Base-by-base conservation (phyloP, 1,284 basidiomycete species). In the Irpex rosettiformis region DNA sequence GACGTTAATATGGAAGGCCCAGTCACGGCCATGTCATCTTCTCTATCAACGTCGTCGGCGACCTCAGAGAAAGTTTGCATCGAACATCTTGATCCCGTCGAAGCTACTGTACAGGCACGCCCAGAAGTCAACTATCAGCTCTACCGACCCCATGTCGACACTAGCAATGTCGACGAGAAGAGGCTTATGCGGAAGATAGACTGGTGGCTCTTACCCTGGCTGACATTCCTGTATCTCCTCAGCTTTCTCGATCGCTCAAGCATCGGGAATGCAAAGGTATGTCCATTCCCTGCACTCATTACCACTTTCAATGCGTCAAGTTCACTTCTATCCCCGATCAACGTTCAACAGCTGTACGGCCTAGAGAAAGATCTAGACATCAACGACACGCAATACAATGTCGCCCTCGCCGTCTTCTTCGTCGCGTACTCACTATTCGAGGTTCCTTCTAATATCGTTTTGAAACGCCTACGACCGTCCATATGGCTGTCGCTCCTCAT, bases 241-340 rank as follows among this genome's bases (percentile, higher is more conserved):
- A 86, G 85, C 62, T 89, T 89, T 72, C 72, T 88, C 54, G 91
- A 93, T 72, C 82, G 91, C 58, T 87, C 89, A 42, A 90, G 88
- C 65, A 89, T 93, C 64, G 91, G 90, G 69, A 93, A 93, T 72
- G 89, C 89, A 10, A 85, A 84, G 74, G 84, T 89, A 59, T 57
- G 69, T 60, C n/a, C n/a, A n/a, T 47, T 25, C 7, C 33, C 22
- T 33, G 37, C 16, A 7, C 4, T 18, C 43, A 21, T 11, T n/a
- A n/a, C n/a, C n/a, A n/a, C 49, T 13, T 11, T 21, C 8, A 16
- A 24, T 7, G 10, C 13, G 21, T 6, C 16, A 6, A 28, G 52
- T 13, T 28, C 25, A 45, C 29, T 37, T 28, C 24, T 37, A 37
- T 8, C 33, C 33, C 33, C 10, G 37, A 40, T 57, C n/a, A 45